Evolutionary conservation across 768 basidiomycete species (phyloP).

Genomic region (Auriscalpium orientale): DNA sequence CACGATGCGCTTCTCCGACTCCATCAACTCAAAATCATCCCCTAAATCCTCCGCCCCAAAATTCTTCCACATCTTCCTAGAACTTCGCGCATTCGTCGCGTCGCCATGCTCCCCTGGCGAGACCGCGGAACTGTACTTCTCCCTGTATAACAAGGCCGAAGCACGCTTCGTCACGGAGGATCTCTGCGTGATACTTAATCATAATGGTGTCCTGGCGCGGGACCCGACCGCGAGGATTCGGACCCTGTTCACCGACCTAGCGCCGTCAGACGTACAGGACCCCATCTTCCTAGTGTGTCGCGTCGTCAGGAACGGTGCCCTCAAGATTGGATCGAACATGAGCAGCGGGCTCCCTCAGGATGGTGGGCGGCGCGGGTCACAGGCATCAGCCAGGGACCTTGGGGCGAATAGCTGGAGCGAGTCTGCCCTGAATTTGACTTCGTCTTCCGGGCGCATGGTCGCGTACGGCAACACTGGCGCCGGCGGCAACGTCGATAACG

Average conservation of each 20-base stretch:
- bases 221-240: constrained; percentile 70
- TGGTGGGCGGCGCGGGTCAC: constrained; percentile 45
- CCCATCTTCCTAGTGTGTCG: constrained; percentile 86
- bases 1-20: constrained; percentile 24
- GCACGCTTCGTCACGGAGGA: constrained; percentile 90
- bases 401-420: neutral
- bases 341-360: constrained; percentile 40
- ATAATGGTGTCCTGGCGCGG: constrained; percentile 82
- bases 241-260: constrained; percentile 87
- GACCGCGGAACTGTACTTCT: constrained; percentile 89
- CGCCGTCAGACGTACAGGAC: constrained; percentile 76
- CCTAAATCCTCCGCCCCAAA: constrained; percentile 44
- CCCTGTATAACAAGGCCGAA: constrained; percentile 80
- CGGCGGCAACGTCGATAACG: constrained; percentile 24
- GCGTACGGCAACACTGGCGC: constrained; percentile 15
- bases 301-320: constrained; percentile 79
- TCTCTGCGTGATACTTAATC: constrained; percentile 81
- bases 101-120: constrained; percentile 87
- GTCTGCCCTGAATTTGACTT: constrained; percentile 1
- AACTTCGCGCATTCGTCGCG: constrained; percentile 88
- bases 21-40: constrained; percentile 27
- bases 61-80: constrained; percentile 87
- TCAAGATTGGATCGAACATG: constrained; percentile 62
- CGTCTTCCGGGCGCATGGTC: constrained; percentile 9
- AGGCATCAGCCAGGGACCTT: constrained; percentile 34